Conservation (phyloP, 1,284 basidiomycete genomes). For the Cutaneotrichosporon cyanovorans region DNA sequence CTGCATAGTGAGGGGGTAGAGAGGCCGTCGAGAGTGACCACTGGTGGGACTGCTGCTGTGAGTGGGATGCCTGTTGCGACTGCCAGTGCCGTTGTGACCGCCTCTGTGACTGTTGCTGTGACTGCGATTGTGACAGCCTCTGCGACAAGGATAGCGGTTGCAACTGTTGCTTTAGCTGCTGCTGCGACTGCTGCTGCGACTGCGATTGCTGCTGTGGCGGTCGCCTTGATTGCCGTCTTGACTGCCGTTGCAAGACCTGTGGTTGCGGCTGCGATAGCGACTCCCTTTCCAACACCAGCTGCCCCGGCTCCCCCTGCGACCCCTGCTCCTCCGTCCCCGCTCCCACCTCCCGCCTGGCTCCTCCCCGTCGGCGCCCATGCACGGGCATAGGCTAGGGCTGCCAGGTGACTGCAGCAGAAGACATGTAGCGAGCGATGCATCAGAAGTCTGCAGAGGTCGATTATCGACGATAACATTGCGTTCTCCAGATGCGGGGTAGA, state of each 20-base stretch:
- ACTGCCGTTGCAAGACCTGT: too few relatives aligned
- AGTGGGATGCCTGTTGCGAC: not conserved
- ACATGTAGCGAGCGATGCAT: not conserved
- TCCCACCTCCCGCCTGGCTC: too few relatives aligned
- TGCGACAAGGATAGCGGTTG: constrained; percentile 12
- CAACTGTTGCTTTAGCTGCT: not conserved
- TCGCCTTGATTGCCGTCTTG: too few relatives aligned
- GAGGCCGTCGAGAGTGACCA: constrained; percentile 16
- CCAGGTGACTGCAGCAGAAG: not conserved
- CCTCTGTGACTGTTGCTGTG: not conserved
- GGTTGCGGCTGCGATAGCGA: too few relatives aligned
- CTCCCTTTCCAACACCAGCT: too few relatives aligned
- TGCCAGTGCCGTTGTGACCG: not conserved
- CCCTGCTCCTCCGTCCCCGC: too few relatives aligned
- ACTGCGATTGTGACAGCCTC: constrained; percentile 3
- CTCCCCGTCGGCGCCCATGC: constrained; percentile 2
- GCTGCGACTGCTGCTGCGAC: too few relatives aligned
- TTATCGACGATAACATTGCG: too few relatives aligned
- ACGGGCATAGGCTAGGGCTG: constrained; percentile 2
- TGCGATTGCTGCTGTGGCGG: too few relatives aligned
- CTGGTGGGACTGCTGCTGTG: not conserved
- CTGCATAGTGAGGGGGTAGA: constrained; percentile 16
- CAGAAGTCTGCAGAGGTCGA: not conserved
- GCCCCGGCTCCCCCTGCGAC: too few relatives aligned
- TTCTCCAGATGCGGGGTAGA: too few relatives aligned